phyloP scores from a whole-genome alignment of 2,329 filamentous ascomycete species.

The Neocatenulostroma microsporum region DNA sequence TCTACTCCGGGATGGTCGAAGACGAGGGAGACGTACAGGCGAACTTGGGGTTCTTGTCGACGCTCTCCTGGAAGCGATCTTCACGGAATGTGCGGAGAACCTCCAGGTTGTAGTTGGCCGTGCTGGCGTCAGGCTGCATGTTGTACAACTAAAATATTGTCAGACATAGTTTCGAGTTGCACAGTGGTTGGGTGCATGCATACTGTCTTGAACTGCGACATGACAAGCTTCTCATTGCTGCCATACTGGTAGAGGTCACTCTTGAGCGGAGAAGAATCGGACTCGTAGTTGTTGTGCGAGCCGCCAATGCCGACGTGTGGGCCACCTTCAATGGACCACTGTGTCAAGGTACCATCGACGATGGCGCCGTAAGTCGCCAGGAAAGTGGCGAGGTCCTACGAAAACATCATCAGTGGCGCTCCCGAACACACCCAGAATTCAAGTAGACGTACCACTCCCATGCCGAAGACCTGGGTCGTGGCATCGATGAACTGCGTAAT shows the following conservation, averaged over 20 bases:
- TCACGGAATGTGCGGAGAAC: constrained; percentile 23
- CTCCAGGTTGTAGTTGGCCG: constrained; percentile 27
- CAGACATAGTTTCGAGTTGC: background rate
- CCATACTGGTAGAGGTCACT: constrained; percentile 27
- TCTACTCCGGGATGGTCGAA: too few species aligned
- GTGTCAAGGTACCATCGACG: constrained; percentile 23
- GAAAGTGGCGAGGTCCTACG: constrained; percentile 25
- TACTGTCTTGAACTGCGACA: constrained; percentile 16
- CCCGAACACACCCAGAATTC: background rate
- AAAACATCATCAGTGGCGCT: background rate
- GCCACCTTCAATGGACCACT: constrained; percentile 25
- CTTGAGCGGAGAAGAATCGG: constrained; percentile 26
- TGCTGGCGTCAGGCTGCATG: constrained; percentile 16
- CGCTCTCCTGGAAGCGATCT: constrained; percentile 23
- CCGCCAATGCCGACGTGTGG: constrained; percentile 21
- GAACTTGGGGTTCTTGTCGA: constrained; percentile 23
- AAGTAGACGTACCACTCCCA: constrained; percentile 4
- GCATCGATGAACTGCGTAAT: constrained; percentile 28
- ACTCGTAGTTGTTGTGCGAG: constrained; percentile 30
- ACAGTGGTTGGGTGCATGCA: too few species aligned
- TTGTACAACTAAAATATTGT: constrained; percentile 16
- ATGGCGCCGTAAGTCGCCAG: constrained; percentile 28
- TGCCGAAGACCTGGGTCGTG: constrained; percentile 23
- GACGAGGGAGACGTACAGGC: constrained; percentile 10
- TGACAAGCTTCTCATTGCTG: constrained; percentile 13